A percentile compares a stretch with the other conserved stretches of the same genome.
Evolutionary conservation across 2,329 filamentous ascomycete genomes (phyloP).

Genomic region (Claviceps maximensis): DNA sequence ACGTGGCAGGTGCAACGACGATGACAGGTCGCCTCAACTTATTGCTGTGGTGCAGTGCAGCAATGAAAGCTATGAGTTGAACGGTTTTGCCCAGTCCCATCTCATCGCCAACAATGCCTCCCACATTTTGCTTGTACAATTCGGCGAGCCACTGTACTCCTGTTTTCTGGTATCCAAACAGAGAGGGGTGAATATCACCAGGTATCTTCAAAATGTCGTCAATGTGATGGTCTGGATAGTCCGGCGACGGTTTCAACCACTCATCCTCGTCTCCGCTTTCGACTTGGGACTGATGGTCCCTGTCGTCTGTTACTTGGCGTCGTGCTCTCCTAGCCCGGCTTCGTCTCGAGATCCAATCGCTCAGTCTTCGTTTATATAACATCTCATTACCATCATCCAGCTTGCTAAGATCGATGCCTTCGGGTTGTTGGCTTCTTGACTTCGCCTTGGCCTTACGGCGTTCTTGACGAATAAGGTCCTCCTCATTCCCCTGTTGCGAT

Average conservation of each 20-base stretch:
- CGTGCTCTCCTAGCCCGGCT: conserved; percentile 28
- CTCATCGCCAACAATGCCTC: conserved; percentile 91
- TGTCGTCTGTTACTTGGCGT: conserved; percentile 20
- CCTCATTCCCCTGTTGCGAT: conserved; percentile 26
- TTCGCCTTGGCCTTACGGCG: conserved; percentile 30
- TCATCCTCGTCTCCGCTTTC: conserved; percentile 41
- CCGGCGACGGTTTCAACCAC: conserved; percentile 80
- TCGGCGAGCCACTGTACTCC: conserved; percentile 95
- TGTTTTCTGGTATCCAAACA: conserved; percentile 96
- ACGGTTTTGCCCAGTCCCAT: conserved; percentile 97
- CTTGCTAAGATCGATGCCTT: conserved; percentile 35
- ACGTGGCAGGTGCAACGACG: conserved; percentile 83
- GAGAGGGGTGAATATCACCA: conserved; percentile 79
- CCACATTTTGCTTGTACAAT: conserved; percentile 76
- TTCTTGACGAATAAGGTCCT: conserved; percentile 24
- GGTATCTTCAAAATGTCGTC: conserved; percentile 69
- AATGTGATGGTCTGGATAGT: conserved; percentile 60
- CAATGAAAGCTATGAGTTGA: conserved; percentile 62
- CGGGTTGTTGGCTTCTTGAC: conserved; percentile 21
- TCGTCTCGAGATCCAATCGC: conserved; percentile 54
- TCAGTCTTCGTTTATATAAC: conserved; percentile 62
- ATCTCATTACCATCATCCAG: conserved; percentile 84
- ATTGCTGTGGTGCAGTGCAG: conserved; percentile 83
- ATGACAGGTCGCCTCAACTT: conserved; percentile 75
- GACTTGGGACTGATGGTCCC: conserved; percentile 18